These are phyloP conservation scores for Kwoniella newhampshirensis DNA, from an alignment of 768 basidiomycete genomes.

Conservation along the genomic window DNA sequence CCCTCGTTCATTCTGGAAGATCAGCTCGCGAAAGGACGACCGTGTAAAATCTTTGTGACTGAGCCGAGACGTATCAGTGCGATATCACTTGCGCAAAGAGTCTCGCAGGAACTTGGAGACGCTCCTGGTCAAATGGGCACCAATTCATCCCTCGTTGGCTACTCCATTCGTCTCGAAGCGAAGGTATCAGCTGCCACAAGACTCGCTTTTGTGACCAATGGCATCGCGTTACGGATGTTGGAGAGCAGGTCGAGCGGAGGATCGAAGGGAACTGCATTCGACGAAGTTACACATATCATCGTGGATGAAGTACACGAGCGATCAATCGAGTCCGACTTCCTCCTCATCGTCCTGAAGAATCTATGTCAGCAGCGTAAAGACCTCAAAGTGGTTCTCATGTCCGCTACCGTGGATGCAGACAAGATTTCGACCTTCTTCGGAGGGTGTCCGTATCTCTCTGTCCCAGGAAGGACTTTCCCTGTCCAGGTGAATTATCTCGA, in stretches of 20 bases:
- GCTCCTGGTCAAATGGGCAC: constrained; percentile 71
- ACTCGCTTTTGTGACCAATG: constrained; percentile 78
- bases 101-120: constrained; percentile 90
- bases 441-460: constrained; percentile 73
- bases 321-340: constrained; percentile 94
- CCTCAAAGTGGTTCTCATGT: constrained; percentile 94
- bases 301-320: constrained; percentile 98
- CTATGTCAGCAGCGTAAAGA: constrained; percentile 72
- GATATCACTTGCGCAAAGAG: constrained; percentile 90
- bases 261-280: constrained; percentile 76
- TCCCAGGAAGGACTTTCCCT: constrained; percentile 93
- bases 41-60: constrained; percentile 90
- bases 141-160: constrained; percentile 76
- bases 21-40: constrained; percentile 71
- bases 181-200: constrained; percentile 73
- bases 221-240: constrained; percentile 95
- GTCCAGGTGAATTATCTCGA: constrained; percentile 83
- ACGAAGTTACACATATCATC: constrained; percentile 95
- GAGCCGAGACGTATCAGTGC: constrained; percentile 95
- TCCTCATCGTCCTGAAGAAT: constrained; percentile 87
- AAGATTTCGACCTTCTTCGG: constrained; percentile 80
- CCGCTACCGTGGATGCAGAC: constrained; percentile 77
- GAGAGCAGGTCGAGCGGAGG: constrained; percentile 73
- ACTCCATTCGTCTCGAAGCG: constrained; percentile 89
- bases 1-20: constrained; percentile 92